These are phyloP conservation scores for Lithohypha guttulata DNA, from an alignment of 2,329 filamentous ascomycete genomes.

Conservation along the genomic window DNA sequence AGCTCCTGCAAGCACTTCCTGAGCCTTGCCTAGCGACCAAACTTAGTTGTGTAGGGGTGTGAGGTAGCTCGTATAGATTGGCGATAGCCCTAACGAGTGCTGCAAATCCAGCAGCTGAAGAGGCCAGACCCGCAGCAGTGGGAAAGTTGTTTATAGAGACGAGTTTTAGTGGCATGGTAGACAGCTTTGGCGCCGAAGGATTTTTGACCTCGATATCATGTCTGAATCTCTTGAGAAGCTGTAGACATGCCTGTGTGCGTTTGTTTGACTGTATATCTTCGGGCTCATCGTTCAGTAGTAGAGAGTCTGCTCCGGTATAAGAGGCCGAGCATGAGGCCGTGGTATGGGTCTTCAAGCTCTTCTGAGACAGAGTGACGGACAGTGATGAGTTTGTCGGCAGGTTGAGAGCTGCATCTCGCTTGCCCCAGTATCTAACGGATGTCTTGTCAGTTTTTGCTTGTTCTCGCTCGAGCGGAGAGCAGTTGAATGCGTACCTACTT, in stretches of 20 bases:
- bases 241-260: slow-evolving; percentile 88
- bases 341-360: slow-evolving; percentile 87
- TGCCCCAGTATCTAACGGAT: slow-evolving; percentile 74
- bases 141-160: slow-evolving; percentile 99
- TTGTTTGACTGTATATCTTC: slow-evolving; percentile 74
- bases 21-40: slow-evolving; percentile 87
- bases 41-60: slow-evolving; percentile 71
- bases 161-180: slow-evolving; percentile 64
- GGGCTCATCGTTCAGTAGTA: slow-evolving; percentile 70
- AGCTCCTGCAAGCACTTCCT: slow-evolving; percentile 58
- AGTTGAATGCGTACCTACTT: slow-evolving; percentile 22
- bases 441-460: slow-evolving; percentile 1
- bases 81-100: slow-evolving; percentile 68
- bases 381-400: slow-evolving; percentile 96
- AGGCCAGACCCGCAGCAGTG: slow-evolving; percentile 75
- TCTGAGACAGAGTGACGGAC: slow-evolving; percentile 89
- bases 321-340: slow-evolving; percentile 78
- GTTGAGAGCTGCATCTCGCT: slow-evolving; percentile 86
- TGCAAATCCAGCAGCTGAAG: slow-evolving; percentile 45
- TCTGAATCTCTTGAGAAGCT: slow-evolving; percentile 69
- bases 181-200: slow-evolving; percentile 69
- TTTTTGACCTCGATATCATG: slow-evolving; percentile 62
- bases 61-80: slow-evolving; percentile 76
- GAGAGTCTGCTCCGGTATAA: slow-evolving; percentile 55
- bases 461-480: slow-evolving; percentile 9